These are phyloP conservation scores for Aspergillus hiratsukae DNA, from an alignment of 2,329 filamentous ascomycete species.

Conservation along the genomic window DNA sequence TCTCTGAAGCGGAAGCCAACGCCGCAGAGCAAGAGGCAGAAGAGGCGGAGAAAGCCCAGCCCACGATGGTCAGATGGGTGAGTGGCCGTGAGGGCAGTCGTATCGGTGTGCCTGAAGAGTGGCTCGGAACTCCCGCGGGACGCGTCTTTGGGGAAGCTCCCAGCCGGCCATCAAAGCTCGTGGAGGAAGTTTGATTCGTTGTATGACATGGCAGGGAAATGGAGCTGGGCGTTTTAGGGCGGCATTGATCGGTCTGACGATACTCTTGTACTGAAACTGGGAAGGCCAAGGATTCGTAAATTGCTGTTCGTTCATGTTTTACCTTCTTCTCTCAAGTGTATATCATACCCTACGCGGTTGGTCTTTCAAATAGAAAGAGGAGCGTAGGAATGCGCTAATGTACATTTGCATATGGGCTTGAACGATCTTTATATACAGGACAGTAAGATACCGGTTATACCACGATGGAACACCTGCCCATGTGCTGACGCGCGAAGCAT, in stretches of 20 bases:
- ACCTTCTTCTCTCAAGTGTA: neutral
- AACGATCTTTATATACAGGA: neutral
- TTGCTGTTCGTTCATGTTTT: neutral
- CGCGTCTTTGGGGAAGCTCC: slow-evolving; percentile 32
- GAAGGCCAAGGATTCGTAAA: neutral
- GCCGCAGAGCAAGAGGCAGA: slow-evolving; percentile 36
- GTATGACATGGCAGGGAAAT: slow-evolving; percentile 4
- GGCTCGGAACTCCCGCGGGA: slow-evolving; percentile 42
- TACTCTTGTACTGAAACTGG: neutral
- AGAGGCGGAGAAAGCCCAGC: slow-evolving; percentile 37
- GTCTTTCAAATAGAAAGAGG: neutral
- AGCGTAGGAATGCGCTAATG: neutral
- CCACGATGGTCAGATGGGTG: slow-evolving; percentile 44
- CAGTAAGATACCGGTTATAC: neutral
- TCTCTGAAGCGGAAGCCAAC: slow-evolving; percentile 42
- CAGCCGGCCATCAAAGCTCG: slow-evolving; percentile 26
- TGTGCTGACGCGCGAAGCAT: neutral
- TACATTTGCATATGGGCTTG: neutral
- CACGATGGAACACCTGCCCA: neutral
- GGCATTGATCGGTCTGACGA: neutral
- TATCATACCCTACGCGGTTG: neutral
- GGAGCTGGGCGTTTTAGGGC: slow-evolving; percentile 17
- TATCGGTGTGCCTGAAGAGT: slow-evolving; percentile 45
- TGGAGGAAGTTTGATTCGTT: slow-evolving; percentile 34
- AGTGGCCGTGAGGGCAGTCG: slow-evolving; percentile 38